A percentile compares a stretch with the other conserved stretches of the same genome.
Conservation (phyloP, 2,329 filamentous ascomycete genomes). For the Trichoderma lentiforme region DNA sequence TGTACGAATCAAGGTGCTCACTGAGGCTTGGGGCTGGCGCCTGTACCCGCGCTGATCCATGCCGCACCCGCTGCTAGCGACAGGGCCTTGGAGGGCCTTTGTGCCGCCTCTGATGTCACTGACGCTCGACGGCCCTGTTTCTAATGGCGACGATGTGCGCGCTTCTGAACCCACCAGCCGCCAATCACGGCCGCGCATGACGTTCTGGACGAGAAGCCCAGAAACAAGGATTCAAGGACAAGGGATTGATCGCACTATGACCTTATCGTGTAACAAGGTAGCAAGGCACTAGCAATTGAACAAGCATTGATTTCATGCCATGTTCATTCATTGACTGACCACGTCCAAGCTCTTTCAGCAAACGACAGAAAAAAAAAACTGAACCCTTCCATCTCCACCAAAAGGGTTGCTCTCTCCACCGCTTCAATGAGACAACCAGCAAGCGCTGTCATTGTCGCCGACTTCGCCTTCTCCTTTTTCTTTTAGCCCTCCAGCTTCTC, state of each 20-base stretch:
- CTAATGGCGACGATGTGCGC: not conserved
- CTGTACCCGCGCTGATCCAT: conserved; percentile 18
- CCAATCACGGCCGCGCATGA: conserved; percentile 9
- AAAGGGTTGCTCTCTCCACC: not conserved
- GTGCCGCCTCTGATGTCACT: conserved; percentile 19
- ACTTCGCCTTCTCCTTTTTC: conserved; percentile 6
- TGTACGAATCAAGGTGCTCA: conserved; percentile 8
- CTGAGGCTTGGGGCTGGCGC: not conserved
- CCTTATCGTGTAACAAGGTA: not conserved
- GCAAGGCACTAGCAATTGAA: not conserved
- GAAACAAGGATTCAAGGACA: not conserved
- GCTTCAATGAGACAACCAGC: conserved; percentile 2
- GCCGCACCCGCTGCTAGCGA: conserved; percentile 11
- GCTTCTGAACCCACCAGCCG: not conserved
- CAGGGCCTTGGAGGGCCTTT: not conserved
- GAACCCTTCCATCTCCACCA: conserved; percentile 6
- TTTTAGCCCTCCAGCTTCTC: not conserved
- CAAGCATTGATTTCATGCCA: not conserved
- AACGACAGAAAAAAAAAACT: not conserved
- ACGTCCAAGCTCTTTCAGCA: not conserved
- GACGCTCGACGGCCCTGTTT: not conserved
- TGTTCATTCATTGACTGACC: not conserved
- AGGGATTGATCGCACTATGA: not conserved
- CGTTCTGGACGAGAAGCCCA: not conserved
- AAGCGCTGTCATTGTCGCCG: conserved; percentile 1